Conservation (phyloP, 2,329 filamentous ascomycete species). For the Diplodia seriata region DNA sequence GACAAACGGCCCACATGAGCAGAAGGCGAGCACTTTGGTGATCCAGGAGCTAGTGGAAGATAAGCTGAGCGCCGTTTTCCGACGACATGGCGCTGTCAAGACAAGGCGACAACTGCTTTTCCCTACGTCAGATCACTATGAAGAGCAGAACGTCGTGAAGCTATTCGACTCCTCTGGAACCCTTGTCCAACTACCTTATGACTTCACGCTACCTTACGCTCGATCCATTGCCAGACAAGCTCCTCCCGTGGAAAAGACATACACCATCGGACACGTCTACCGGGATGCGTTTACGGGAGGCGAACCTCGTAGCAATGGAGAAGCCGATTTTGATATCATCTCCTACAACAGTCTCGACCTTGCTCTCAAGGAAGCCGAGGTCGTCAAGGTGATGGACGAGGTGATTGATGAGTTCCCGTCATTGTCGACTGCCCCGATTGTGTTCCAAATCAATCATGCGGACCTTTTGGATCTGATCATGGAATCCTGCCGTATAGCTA, state of each 20-base stretch:
- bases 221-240: conserved; percentile 77
- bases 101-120: conserved; percentile 76
- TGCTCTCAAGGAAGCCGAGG: conserved; percentile 89
- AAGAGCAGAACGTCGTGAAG: conserved; percentile 71
- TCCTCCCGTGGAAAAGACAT: conserved; percentile 74
- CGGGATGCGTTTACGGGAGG: conserved; percentile 79
- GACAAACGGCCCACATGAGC: conserved; percentile 39
- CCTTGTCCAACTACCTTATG: conserved; percentile 92
- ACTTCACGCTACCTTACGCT: conserved; percentile 88
- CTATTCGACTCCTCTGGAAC: conserved; percentile 83
- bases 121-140: conserved; percentile 81
- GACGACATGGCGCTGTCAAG: conserved; percentile 88
- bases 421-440: conserved; percentile 74
- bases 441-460: conserved; percentile 89
- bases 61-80: conserved; percentile 78
- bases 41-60: conserved; percentile 77
- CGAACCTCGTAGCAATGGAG: conserved; percentile 81
- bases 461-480: conserved; percentile 87
- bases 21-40: conserved; percentile 64
- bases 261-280: conserved; percentile 87
- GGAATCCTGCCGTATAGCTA: conserved; percentile 82
- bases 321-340: conserved; percentile 97
- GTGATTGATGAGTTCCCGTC: conserved; percentile 82
- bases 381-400: conserved; percentile 93
- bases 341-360: conserved; percentile 81